A percentile compares a stretch with the other conserved stretches of the same genome.
These are phyloP conservation scores for Aspergillus sergii DNA, from an alignment of 2,329 filamentous ascomycete genomes.

Conservation along the genomic window DNA sequence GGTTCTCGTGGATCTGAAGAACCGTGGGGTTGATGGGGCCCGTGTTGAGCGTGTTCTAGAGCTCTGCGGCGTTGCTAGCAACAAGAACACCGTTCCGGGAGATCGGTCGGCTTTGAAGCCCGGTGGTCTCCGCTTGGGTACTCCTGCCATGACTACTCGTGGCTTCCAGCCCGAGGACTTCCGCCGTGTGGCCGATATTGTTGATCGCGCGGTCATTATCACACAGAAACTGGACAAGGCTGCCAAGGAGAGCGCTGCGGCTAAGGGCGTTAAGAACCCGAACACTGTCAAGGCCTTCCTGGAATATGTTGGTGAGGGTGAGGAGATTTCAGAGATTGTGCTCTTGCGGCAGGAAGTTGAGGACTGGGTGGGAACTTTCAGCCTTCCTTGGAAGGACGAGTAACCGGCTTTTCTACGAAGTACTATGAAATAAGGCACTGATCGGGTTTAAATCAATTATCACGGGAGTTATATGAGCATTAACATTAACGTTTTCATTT, in stretches of 20 bases:
- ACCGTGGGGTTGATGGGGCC: constrained; percentile 84
- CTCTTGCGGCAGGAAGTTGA: constrained; percentile 87
- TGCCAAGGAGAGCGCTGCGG: constrained; percentile 73
- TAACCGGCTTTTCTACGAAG: constrained; percentile 16
- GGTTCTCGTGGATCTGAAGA: constrained; percentile 91
- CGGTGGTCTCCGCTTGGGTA: constrained; percentile 89
- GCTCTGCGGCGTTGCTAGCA: constrained; percentile 92
- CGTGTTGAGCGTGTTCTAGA: constrained; percentile 89
- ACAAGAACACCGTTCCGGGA: constrained; percentile 98
- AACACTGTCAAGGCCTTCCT: constrained; percentile 99
- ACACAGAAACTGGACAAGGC: constrained; percentile 74
- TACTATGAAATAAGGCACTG: background rate
- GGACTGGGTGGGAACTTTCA: constrained; percentile 85
- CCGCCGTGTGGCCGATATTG: constrained; percentile 78
- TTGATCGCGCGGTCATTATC: constrained; percentile 80
- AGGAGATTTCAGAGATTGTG: constrained; percentile 81
- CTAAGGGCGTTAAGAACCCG: constrained; percentile 83
- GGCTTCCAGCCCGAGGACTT: constrained; percentile 93
- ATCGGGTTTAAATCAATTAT: background rate
- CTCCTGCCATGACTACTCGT: constrained; percentile 95
- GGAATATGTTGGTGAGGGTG: constrained; percentile 78
- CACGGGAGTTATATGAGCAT: constrained; percentile 16
- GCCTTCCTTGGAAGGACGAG: constrained; percentile 76
- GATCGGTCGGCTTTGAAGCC: constrained; percentile 93
- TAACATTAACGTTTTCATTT: background rate